Conservation (phyloP, 2,329 filamentous ascomycete genomes). For the Ophiostoma australiae region DNA sequence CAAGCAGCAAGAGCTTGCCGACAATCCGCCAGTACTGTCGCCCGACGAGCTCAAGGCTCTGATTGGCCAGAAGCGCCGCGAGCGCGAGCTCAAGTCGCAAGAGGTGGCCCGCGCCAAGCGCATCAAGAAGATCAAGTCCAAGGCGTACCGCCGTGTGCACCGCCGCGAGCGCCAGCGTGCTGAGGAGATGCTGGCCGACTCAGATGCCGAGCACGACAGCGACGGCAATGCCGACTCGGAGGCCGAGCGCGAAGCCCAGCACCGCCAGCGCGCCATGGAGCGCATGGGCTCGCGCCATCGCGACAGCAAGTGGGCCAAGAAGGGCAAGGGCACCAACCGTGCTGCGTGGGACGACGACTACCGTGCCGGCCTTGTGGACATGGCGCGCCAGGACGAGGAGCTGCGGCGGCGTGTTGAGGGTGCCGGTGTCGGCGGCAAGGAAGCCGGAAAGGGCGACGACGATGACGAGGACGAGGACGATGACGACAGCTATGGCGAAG, state of each 20-base stretch:
- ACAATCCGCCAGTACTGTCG: slow-evolving; percentile 66
- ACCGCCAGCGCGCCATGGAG: slow-evolving; percentile 74
- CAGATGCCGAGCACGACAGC: slow-evolving; percentile 50
- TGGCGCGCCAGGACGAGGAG: slow-evolving; percentile 78
- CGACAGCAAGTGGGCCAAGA: slow-evolving; percentile 90
- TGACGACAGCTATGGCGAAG: slow-evolving; percentile 49
- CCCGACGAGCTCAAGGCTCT: slow-evolving; percentile 65
- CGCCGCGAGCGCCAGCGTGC: slow-evolving; percentile 62
- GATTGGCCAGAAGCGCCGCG: slow-evolving; percentile 68
- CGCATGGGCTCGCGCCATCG: slow-evolving; percentile 79
- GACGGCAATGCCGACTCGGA: slow-evolving; percentile 62
- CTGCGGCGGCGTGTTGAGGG: slow-evolving; percentile 74
- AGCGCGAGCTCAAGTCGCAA: slow-evolving; percentile 78
- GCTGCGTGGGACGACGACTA: slow-evolving; percentile 87
- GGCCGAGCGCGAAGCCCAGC: slow-evolving; percentile 58
- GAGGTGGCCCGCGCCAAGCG: slow-evolving; percentile 85
- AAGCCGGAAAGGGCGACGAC: slow-evolving; percentile 28
- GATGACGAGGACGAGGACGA: slow-evolving; percentile 51
- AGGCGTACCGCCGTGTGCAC: slow-evolving; percentile 87
- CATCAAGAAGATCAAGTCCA: slow-evolving; percentile 99
- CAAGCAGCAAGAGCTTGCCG: slow-evolving; percentile 58
- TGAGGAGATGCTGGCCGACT: slow-evolving; percentile 49
- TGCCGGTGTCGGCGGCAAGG: slow-evolving; percentile 39
- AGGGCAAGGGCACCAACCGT: slow-evolving; percentile 69
- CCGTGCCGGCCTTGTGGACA: slow-evolving; percentile 69